Conservation (phyloP, 805 yeast species). For the Yarrowia sp. region DNA sequence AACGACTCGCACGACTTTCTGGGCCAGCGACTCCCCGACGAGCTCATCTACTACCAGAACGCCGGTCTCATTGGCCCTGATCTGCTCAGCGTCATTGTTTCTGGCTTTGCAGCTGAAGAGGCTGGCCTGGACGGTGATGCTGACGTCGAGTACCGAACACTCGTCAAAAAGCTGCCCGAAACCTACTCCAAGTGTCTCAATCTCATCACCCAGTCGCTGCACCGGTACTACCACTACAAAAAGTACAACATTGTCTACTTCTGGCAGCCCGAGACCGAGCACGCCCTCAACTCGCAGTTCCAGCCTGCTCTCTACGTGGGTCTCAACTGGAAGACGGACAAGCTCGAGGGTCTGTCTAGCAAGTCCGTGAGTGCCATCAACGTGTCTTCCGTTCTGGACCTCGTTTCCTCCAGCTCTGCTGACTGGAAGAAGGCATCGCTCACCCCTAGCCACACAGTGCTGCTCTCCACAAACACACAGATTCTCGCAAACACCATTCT, state of each 20-base stretch:
- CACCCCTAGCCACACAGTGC: conserved; percentile 41
- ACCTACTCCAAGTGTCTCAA: conserved; percentile 69
- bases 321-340: conserved; percentile 29
- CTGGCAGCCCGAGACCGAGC: conserved; percentile 49
- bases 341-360: conserved; percentile 5
- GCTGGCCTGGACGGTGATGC: conserved; percentile 71
- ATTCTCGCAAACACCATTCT: conserved; percentile 62
- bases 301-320: conserved; percentile 40
- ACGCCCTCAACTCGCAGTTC: conserved; percentile 42
- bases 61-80: conserved; percentile 73
- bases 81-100: conserved; percentile 69
- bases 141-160: conserved; percentile 62
- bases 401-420: conserved; percentile 46
- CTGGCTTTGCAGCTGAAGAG: conserved; percentile 66
- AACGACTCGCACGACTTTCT: conserved; percentile 81
- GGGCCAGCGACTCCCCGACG: conserved; percentile 86
- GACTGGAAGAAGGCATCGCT: conserved; percentile 31
- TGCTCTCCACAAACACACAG: conserved; percentile 56
- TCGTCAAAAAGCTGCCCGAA: conserved; percentile 53
- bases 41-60: conserved; percentile 79
- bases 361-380: conserved; percentile 15
- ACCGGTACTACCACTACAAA: conserved; percentile 84
- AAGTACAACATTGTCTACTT: conserved; percentile 63
- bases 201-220: conserved; percentile 71
- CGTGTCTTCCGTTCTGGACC: conserved; percentile 48